Evolutionary conservation across 1,284 basidiomycete genomes (phyloP), one percentile per base, ranked within the genome.

Genomic region (Papiliotrema laurentii): DNA sequence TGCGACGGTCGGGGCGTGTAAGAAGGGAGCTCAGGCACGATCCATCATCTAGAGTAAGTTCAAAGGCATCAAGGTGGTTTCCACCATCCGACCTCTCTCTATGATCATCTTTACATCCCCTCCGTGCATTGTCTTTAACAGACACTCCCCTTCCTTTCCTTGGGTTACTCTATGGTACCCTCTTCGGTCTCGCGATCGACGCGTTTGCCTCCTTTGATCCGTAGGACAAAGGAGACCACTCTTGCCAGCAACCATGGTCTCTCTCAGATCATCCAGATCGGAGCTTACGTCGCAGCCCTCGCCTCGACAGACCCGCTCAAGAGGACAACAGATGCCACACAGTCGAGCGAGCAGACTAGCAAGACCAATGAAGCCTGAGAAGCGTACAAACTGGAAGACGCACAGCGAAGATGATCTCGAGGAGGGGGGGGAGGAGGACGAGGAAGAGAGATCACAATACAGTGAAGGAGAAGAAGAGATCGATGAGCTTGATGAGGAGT

Each of bases 381-480:
- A n/a, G n/a, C n/a, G n/a, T n/a, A n/a, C 30, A 16, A 31, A 9
- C 30, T 31, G 9, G 9, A 9, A 31, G 30, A 31, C 36, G 13
- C 16, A 13, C 14, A 19, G 18, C 36, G 19, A 37, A 37, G 36
- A 37, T 37, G 36, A 9, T 10, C 10, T 19, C 36, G 16, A 11
- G 18, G 19, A 37, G 18, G 36, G 18, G 36, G 14, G 36, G 36
- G 16, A 11, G 18, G 16, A 37, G 18, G 36, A 37, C 10, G 19
- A 37, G 10, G 19, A 11, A 40, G 21, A 25, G 22, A 18, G 38
- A 40, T 40, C 19, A 40, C 11, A 16, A 43, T 16, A 21, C 5
- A 43, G 41, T 14, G 41, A 43, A 31, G 41, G 41, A 16, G 41
- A 43, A 21, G 28, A 43, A 16, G 41, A 43, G 41, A 14, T 43